Conservation (phyloP, 257 asterid species). For the Solanum piurae region DNA sequence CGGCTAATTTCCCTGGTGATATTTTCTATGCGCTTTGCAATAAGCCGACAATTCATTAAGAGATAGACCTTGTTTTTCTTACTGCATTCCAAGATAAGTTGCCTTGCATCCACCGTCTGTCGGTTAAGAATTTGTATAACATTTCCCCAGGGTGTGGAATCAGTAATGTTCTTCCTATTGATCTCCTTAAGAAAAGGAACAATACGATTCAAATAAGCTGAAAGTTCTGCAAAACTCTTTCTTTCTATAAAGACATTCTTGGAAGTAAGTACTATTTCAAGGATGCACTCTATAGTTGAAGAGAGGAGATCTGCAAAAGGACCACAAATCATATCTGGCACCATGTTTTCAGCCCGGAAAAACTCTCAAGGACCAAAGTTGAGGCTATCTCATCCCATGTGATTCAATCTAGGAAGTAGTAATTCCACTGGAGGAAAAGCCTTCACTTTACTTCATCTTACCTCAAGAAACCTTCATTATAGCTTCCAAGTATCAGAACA, state of each 20-base stretch:
- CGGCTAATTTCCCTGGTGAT: conserved; percentile 36
- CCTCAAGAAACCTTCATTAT: not conserved
- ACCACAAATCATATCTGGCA: conserved; percentile 17
- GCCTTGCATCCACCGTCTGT: conserved; percentile 23
- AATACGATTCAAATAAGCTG: conserved; percentile 32
- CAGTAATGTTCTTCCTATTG: conserved; percentile 9
- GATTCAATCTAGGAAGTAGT: not conserved
- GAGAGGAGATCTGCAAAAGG: conserved; percentile 15
- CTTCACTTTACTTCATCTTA: not conserved
- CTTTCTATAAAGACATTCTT: conserved; percentile 25
- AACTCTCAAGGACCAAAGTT: not conserved
- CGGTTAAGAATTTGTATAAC: conserved; percentile 27
- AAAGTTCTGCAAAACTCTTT: conserved; percentile 33
- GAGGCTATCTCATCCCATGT: not conserved
- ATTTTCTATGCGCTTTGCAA: conserved; percentile 30
- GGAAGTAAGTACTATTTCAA: conserved; percentile 22
- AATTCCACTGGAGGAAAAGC: not conserved
- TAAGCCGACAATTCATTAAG: conserved; percentile 34
- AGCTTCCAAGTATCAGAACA: not conserved
- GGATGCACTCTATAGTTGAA: conserved; percentile 23
- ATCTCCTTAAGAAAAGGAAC: conserved; percentile 38
- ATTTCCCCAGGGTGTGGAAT: conserved; percentile 19
- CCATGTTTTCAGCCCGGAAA: conserved; percentile 10
- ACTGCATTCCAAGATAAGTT: conserved; percentile 37
- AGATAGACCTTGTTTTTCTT: conserved; percentile 42